Evolutionary conservation across 2,329 filamentous ascomycete species (phyloP), one percentile per base, ranked within the genome.

Genomic region (Nothophoma quercina): DNA sequence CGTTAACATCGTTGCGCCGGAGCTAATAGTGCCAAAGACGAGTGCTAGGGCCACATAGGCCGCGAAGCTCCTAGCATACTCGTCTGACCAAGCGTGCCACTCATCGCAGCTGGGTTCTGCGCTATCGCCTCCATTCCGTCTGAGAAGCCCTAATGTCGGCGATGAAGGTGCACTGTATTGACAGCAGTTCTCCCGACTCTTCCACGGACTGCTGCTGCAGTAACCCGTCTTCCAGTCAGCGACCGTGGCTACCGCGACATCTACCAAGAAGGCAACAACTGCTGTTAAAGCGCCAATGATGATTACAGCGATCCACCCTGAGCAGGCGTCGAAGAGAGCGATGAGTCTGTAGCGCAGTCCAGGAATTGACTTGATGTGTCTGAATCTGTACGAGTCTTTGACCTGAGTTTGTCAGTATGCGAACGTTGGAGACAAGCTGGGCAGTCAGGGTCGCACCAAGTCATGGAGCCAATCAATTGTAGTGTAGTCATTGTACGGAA

Each of bases 401-500:
- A 84, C 77, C 79, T 82, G 43, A 8, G 18, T 10, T 21, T n/a
- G 21, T 58, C 15, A 58, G 43, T 15, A 23, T 2, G 33, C 7
- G 13, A 8, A 10, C 22, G 15, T n/a, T n/a, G 4, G 9, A 16
- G 9, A 10, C 21, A 5, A 34, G 1, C 7, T 4, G 34, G 3
- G 19, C 3, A 3, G 3, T 3, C 4, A 25, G 15, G 32, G 2
- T 2, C n/a, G 13, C 40, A 83, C 81, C 49, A 86, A 67, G 60
- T 85, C 83, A 65, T 85, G 84, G 8, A 86, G 74, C 83, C 83
- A 86, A 67, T 87, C 83, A 51, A 86, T 85, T 1, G 83, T 85
- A 7, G 80, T 83, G 59, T 87, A 86, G 57, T 85, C 81, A 62
- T 84, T 85, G 63, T 86, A 87, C 0, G 82, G 80, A 16, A 85